Base-by-base conservation (phyloP, 2,329 filamentous ascomycete genomes). In the Sporothrix euskadiensis region DNA sequence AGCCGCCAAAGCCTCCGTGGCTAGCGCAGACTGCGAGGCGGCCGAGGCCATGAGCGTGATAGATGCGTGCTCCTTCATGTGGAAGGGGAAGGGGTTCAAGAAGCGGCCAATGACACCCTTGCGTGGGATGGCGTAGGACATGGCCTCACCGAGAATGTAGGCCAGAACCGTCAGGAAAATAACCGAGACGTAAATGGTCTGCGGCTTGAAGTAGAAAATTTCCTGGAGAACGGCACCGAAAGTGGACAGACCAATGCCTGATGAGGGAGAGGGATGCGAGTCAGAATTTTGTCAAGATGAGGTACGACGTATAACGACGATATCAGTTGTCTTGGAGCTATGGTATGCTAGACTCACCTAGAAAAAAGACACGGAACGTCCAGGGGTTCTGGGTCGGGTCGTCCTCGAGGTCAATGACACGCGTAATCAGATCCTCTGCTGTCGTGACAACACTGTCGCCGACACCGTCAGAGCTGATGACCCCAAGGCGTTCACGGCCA, bases 141-240 rank as follows among this genome's bases (percentile, higher is more conserved):
- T 68, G 22, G 84, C 80, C 2, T 79, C 72, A 3, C 81, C 79
- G 10, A 83, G 75, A 10, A 84, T 77, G 72, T 85, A 85, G 47
- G 80, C 80, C 16, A 85, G 80, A 39, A 86, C 82, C 3, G 81
- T 81, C 71, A 86, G 73, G 77, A 85, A 85, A 26, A 85, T 82
- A 19, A 80, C 78, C 1, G 82, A 83, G 10, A 86, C 82, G 35
- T 76, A 81, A 66, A 86, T 81, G 4, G 79, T 80, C 76, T 85
- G 84, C 1, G 84, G 84, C 76, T 85, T 85, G 80, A 85, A 85
- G 69, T 83, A 82, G 76, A 82, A 86, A 72, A 86, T 85, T 47
- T 82, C 81, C 52, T 81, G 80, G 6, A 86, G 78, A 6, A 82
- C 81, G 22, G 80, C 80, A n/a, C 80, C 82, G 68, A 82, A 82